Conservation (phyloP, 441 rosid species). For the Aquilaria agallochum region DNA sequence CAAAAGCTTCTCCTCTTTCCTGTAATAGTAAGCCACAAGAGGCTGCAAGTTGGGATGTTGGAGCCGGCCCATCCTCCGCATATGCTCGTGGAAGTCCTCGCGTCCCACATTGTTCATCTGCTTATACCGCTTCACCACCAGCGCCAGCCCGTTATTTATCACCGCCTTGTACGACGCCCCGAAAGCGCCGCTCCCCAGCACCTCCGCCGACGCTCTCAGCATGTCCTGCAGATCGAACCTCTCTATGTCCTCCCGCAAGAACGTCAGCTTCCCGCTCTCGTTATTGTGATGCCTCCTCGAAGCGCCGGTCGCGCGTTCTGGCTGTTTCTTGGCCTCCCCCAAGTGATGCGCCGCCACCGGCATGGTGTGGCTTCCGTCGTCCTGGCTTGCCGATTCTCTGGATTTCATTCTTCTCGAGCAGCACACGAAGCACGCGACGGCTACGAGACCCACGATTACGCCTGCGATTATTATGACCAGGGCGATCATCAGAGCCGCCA, state of each 20-base stretch:
- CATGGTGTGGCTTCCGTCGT: constrained; percentile 9
- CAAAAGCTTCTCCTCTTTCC: constrained; percentile 83
- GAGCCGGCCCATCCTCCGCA: constrained; percentile 62
- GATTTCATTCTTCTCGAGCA: too few relatives aligned
- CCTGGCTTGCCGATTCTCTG: constrained; percentile 8
- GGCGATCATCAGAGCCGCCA: constrained; percentile 17
- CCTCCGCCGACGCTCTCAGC: constrained; percentile 78
- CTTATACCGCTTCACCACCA: constrained; percentile 78
- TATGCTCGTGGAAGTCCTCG: constrained; percentile 63
- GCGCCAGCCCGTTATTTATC: constrained; percentile 39
- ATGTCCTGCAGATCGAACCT: constrained; percentile 68
- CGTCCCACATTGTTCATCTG: constrained; percentile 55
- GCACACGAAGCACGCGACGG: constrained; percentile 12
- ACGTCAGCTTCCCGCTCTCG: constrained; percentile 41
- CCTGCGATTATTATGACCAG: constrained; percentile 27
- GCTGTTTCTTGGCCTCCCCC: constrained; percentile 22
- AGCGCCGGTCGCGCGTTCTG: constrained; percentile 11
- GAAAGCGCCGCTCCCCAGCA: constrained; percentile 64
- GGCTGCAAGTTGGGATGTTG: constrained; percentile 74
- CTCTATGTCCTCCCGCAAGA: constrained; percentile 49
- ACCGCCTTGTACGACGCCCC: constrained; percentile 83
- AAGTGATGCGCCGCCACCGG: constrained; percentile 17
- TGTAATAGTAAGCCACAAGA: constrained; percentile 56
- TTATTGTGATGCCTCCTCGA: constrained; percentile 18
- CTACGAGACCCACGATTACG: constrained; percentile 5